Evolutionary conservation across 1,284 basidiomycete species (phyloP).

Genomic region (Malassezia psittaci): DNA sequence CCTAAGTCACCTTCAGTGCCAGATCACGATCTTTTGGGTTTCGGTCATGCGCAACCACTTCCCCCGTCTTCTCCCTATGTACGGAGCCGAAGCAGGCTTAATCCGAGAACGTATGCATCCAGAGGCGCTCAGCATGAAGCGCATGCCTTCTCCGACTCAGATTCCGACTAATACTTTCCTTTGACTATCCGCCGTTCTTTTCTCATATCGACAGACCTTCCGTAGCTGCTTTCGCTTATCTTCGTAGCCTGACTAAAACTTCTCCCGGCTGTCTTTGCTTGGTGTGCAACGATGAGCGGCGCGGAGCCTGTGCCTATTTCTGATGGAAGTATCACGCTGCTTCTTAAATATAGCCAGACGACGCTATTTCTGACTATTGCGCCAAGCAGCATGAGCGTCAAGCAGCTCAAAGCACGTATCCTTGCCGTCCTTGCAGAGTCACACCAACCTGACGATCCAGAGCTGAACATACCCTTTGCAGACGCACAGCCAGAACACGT

Average conservation of each 20-base stretch:
- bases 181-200: not conserved
- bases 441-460: constrained; percentile 7
- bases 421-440: constrained; percentile 2
- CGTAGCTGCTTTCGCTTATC: not conserved
- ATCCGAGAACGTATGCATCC: not conserved
- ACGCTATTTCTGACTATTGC: constrained; percentile 4
- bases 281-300: not conserved
- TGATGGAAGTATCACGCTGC: constrained; percentile 5
- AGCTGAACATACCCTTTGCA: constrained; percentile 4
- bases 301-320: not conserved
- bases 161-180: not conserved
- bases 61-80: constrained; percentile 6
- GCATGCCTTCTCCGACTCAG: not conserved
- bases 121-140: not conserved
- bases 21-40: not conserved
- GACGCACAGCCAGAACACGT: constrained; percentile 3
- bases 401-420: not conserved
- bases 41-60: constrained; percentile 1
- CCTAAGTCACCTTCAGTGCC: not conserved
- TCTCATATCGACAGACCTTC: not conserved
- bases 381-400: constrained; percentile 3
- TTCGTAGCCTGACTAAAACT: not conserved
- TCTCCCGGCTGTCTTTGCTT: not conserved
- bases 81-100: not conserved
- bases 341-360: constrained; percentile 14